Conservation (phyloP, 768 basidiomycete genomes). For the Naganishia vishniacii region DNA sequence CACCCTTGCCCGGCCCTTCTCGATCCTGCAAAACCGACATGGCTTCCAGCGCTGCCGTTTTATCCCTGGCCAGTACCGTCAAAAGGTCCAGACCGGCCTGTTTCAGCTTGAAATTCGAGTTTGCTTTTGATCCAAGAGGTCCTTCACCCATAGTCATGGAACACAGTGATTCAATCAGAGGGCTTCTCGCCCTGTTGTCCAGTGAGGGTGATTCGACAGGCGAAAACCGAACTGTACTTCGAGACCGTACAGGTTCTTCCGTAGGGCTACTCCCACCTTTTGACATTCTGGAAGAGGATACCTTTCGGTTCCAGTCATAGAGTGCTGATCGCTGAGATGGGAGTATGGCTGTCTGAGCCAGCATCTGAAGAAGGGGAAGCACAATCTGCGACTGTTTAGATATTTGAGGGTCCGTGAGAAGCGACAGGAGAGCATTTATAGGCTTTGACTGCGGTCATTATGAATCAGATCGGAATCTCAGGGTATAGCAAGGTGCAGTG, state of each 20-base stretch:
- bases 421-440: constrained; percentile 34
- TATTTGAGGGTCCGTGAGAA: constrained; percentile 27
- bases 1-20: background rate
- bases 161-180: constrained; percentile 5
- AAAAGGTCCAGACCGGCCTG: constrained; percentile 44
- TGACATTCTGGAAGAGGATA: background rate
- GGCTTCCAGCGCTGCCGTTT: constrained; percentile 27
- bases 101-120: constrained; percentile 32
- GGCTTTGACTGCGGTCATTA: constrained; percentile 29
- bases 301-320: background rate
- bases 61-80: constrained; percentile 38
- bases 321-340: constrained; percentile 41
- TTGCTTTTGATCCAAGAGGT: constrained; percentile 3
- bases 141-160: constrained; percentile 1
- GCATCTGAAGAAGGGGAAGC: constrained; percentile 43
- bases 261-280: too few relatives aligned
- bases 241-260: background rate
- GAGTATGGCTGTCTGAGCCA: constrained; percentile 38
- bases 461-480: background rate
- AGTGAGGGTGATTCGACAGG: background rate
- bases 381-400: constrained; percentile 33
- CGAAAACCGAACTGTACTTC: constrained; percentile 5
- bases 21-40: constrained; percentile 3
- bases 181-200: background rate
- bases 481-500: background rate